Conservation (phyloP, 306 rosid genomes). For the Mimosa bimucronata region DNA sequence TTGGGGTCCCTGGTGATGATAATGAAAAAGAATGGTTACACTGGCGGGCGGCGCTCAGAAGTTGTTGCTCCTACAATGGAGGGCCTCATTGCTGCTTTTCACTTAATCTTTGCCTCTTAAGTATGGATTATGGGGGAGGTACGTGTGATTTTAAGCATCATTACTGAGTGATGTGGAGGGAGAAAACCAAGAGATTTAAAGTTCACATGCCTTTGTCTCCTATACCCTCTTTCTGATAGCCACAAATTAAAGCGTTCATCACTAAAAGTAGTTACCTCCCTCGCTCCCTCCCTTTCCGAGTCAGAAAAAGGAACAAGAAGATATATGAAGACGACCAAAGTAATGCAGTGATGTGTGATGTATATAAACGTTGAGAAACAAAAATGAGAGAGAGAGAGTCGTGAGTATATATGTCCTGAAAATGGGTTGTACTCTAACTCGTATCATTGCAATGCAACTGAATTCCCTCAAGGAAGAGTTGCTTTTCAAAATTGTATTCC, state of each 20-base stretch:
- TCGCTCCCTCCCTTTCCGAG: not conserved
- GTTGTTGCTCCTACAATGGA: constrained; percentile 75
- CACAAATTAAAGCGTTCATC: constrained; percentile 27
- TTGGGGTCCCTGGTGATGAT: constrained; percentile 52
- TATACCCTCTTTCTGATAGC: constrained; percentile 33
- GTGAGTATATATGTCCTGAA: not conserved
- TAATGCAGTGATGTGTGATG: not conserved
- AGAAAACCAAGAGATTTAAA: constrained; percentile 51
- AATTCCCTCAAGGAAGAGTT: not conserved
- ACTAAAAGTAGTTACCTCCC: constrained; percentile 30
- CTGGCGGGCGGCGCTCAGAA: constrained; percentile 96
- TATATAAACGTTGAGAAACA: not conserved
- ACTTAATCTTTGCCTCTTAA: constrained; percentile 10
- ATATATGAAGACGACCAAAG: not conserved
- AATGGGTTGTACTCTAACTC: not conserved
- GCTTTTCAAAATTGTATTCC: constrained; percentile 25
- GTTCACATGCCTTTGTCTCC: constrained; percentile 78
- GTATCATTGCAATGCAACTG: constrained; percentile 35
- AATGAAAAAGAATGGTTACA: constrained; percentile 75
- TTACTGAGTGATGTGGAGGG: constrained; percentile 39
- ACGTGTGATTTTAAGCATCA: constrained; percentile 8
- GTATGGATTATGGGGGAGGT: not conserved
- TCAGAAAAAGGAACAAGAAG: constrained; percentile 36
- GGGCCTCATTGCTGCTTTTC: constrained; percentile 27
- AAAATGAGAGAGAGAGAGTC: too few relatives aligned